Conservation (phyloP, 1,284 basidiomycete genomes). For the Ceratobasidium sp. region DNA sequence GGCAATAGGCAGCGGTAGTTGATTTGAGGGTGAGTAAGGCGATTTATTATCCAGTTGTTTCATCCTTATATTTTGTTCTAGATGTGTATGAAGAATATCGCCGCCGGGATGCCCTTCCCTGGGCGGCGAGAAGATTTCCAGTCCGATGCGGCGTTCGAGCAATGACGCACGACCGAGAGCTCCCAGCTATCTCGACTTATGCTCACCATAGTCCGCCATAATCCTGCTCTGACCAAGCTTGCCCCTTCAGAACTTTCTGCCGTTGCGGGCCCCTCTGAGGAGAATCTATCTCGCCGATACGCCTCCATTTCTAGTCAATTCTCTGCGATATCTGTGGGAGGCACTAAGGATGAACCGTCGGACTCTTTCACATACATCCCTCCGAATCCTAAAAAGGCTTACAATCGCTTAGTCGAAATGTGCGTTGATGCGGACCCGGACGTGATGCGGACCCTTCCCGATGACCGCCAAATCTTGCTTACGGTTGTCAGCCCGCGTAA, state of each 20-base stretch:
- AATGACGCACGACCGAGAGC: constrained; percentile 89
- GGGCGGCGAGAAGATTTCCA: constrained; percentile 90
- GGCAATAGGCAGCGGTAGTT: constrained; percentile 78
- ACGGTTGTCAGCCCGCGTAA: constrained; percentile 90
- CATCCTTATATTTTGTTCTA: constrained; percentile 58
- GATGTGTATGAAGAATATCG: constrained; percentile 93
- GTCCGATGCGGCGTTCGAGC: constrained; percentile 82
- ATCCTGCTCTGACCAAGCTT: constrained; percentile 89
- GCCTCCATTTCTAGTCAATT: constrained; percentile 74
- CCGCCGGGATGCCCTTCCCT: constrained; percentile 85
- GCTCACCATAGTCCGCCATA: constrained; percentile 87
- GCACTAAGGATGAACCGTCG: constrained; percentile 77
- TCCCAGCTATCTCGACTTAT: constrained; percentile 88
- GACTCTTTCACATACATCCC: constrained; percentile 91
- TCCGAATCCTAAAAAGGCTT: constrained; percentile 87
- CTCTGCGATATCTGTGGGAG: constrained; percentile 67
- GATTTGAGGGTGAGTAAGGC: constrained; percentile 78
- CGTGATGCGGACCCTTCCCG: constrained; percentile 89
- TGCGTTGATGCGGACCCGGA: constrained; percentile 92
- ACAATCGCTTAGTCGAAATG: constrained; percentile 84
- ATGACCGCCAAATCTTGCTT: constrained; percentile 95
- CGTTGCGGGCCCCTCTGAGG: constrained; percentile 59
- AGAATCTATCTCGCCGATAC: constrained; percentile 63
- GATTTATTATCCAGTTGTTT: not conserved
- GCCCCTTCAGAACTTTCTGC: constrained; percentile 69